Conservation (phyloP, 768 basidiomycete genomes). For the Lyophyllum shimeji region DNA sequence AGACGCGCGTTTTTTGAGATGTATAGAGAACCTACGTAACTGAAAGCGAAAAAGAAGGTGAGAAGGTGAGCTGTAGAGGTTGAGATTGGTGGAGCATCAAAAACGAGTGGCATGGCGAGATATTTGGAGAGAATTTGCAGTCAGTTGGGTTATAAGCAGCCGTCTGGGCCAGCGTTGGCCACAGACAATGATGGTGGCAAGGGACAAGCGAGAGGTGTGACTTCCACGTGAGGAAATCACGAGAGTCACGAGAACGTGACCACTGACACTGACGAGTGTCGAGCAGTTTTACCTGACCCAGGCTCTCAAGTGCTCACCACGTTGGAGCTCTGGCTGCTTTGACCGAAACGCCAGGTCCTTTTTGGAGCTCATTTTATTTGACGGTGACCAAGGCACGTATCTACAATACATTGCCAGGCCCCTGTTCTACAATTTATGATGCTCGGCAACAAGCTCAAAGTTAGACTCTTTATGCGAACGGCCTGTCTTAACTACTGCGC, state of each 20-base stretch:
- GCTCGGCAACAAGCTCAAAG: too few species aligned
- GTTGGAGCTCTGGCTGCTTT: not conserved
- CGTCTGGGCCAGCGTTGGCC: not conserved
- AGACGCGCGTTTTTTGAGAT: constrained; percentile 64
- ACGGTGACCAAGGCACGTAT: too few species aligned
- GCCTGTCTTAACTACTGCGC: too few species aligned
- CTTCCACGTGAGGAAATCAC: constrained; percentile 4
- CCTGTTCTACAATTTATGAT: too few species aligned
- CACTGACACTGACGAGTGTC: not conserved
- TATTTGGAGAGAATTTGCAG: not conserved
- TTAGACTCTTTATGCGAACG: too few species aligned
- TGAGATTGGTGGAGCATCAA: constrained; percentile 26
- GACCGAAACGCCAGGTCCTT: too few species aligned
- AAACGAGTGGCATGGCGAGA: constrained; percentile 24
- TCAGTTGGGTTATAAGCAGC: constrained; percentile 1
- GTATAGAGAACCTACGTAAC: constrained; percentile 87
- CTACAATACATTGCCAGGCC: too few species aligned
- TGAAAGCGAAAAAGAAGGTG: constrained; percentile 55
- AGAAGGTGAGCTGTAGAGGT: constrained; percentile 47
- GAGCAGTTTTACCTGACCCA: not conserved
- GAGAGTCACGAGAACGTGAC: constrained; percentile 13
- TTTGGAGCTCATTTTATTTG: too few species aligned
- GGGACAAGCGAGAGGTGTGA: constrained; percentile 1
- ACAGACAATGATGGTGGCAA: constrained; percentile 10
- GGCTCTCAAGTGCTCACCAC: not conserved